A percentile compares a stretch with the other conserved stretches of the same genome.
Conservation (phyloP, 805 yeast species). For the Limtongia smithiae region DNA sequence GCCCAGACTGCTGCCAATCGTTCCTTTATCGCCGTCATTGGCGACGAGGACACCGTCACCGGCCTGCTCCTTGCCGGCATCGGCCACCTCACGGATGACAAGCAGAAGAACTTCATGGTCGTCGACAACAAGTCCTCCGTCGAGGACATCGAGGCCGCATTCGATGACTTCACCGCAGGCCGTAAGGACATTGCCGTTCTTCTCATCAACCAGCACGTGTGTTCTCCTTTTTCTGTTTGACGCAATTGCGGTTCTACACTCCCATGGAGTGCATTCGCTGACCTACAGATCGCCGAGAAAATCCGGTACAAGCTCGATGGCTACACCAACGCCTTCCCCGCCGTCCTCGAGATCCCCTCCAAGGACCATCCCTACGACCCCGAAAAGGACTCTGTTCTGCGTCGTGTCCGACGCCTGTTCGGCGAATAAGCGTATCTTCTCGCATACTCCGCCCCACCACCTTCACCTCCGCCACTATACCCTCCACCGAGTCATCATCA, state of each 20-base stretch:
- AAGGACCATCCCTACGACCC: slow-evolving; percentile 98
- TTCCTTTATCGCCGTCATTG: slow-evolving; percentile 84
- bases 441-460: too few relatives aligned
- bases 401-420: slow-evolving; percentile 89
- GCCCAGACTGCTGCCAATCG: slow-evolving; percentile 50
- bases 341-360: slow-evolving; percentile 93
- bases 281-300: slow-evolving; percentile 64
- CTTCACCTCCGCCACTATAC: too few relatives aligned
- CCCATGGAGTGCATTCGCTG: too few relatives aligned
- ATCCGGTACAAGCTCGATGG: slow-evolving; percentile 79
- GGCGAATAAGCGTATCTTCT: slow-evolving; percentile 67
- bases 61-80: slow-evolving; percentile 93
- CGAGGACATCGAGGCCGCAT: slow-evolving; percentile 71
- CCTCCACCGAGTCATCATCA: too few relatives aligned
- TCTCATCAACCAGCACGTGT: slow-evolving; percentile 80
- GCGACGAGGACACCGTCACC: slow-evolving; percentile 96
- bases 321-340: slow-evolving; percentile 90
- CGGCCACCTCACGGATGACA: slow-evolving; percentile 68
- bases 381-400: slow-evolving; percentile 91
- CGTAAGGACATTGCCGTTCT: slow-evolving; percentile 91
- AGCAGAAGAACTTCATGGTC: slow-evolving; percentile 73
- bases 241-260: not conserved
- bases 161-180: slow-evolving; percentile 64
- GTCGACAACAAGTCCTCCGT: slow-evolving; percentile 75
- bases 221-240: slow-evolving; percentile 4